phyloP scores from a whole-genome alignment of 805 yeast genomes.

The Priceomyces carsonii region DNA sequence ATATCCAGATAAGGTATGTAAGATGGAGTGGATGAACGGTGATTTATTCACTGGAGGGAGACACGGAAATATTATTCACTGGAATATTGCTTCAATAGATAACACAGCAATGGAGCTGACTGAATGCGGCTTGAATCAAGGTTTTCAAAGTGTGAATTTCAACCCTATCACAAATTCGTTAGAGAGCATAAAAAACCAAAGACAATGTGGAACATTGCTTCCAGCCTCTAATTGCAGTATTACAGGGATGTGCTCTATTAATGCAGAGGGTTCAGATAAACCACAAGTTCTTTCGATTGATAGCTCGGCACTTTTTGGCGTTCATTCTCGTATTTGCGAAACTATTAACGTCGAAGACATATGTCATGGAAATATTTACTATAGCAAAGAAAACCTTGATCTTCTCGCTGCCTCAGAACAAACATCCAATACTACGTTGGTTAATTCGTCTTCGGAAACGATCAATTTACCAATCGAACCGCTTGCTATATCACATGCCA shows the following conservation, averaged over 20 bases:
- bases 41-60: constrained; percentile 59
- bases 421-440: constrained; percentile 18
- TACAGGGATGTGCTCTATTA: constrained; percentile 43
- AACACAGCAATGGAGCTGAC: constrained; percentile 12
- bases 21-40: constrained; percentile 59
- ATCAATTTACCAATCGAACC: constrained; percentile 2
- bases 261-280: constrained; percentile 22
- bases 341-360: constrained; percentile 22
- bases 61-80: constrained; percentile 68
- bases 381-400: constrained; percentile 29
- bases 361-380: constrained; percentile 25
- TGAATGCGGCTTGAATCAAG: constrained; percentile 48
- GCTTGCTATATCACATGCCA: not conserved
- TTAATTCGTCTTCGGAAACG: constrained; percentile 13
- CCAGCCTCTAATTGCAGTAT: constrained; percentile 58
- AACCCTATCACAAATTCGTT: constrained; percentile 31
- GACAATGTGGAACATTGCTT: constrained; percentile 64
- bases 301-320: constrained; percentile 53
- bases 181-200: constrained; percentile 32
- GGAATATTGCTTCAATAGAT: constrained; percentile 50
- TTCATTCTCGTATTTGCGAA: constrained; percentile 47
- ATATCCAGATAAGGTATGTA: constrained; percentile 53
- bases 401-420: constrained; percentile 16
- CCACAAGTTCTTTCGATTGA: constrained; percentile 53
- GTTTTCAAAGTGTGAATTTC: constrained; percentile 42